A percentile compares a stretch with the other conserved stretches of the same genome.
phyloP scores from a whole-genome alignment of 768 basidiomycete genomes.

The Russula ochroleuca region DNA sequence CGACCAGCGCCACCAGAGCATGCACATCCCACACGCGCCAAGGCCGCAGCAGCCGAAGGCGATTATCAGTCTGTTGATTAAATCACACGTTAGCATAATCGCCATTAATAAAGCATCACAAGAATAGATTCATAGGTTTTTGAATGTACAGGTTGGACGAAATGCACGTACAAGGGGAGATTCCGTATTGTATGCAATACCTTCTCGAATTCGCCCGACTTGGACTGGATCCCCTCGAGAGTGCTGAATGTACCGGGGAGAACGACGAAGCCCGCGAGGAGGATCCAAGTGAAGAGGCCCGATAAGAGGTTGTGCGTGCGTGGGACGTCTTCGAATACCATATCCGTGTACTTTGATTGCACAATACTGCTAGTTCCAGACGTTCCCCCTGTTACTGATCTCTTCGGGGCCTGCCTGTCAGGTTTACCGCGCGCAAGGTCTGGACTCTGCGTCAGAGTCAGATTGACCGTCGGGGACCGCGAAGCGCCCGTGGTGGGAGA shows the following conservation, averaged over 20 bases:
- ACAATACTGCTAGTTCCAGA: background rate
- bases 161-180: constrained; percentile 18
- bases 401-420: background rate
- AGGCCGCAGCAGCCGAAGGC: constrained; percentile 13
- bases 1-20: constrained; percentile 19
- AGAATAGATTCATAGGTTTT: background rate
- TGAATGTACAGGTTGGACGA: background rate
- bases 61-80: constrained; percentile 9
- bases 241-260: constrained; percentile 21
- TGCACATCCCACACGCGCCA: constrained; percentile 21
- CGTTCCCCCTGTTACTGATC: background rate
- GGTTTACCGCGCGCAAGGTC: background rate
- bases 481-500: background rate
- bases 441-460: background rate
- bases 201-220: background rate
- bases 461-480: background rate
- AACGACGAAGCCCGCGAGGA: constrained; percentile 25
- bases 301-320: constrained; percentile 4
- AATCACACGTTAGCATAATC: background rate
- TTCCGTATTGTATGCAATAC: constrained; percentile 2
- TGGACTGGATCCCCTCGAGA: background rate
- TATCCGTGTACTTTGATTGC: constrained; percentile 11
- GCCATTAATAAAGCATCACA: background rate
- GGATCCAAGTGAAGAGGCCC: constrained; percentile 21
- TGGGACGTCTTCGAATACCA: constrained; percentile 21